phyloP scores from a whole-genome alignment of 495 filamentous ascomycete genomes.

The Sphaerosporella brunnea region DNA sequence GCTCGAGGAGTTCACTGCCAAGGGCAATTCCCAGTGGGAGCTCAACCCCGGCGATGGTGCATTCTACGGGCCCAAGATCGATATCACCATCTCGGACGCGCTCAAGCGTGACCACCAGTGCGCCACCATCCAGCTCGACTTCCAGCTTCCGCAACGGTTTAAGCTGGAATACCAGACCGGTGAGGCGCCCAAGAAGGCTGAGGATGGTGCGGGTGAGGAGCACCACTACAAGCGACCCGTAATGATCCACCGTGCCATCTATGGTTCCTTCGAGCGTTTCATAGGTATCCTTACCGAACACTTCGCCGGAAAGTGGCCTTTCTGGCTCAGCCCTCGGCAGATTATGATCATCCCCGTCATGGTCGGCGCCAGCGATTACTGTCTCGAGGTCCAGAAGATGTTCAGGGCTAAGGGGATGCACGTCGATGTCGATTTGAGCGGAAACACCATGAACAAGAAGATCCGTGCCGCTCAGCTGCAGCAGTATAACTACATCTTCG shows the following conservation, averaged over 20 bases:
- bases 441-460: slow-evolving; percentile 94
- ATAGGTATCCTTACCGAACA: slow-evolving; percentile 86
- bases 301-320: slow-evolving; percentile 94
- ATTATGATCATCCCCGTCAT: slow-evolving; percentile 84
- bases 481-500: slow-evolving; percentile 85
- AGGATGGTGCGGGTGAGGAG: slow-evolving; percentile 24
- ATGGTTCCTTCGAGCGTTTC: slow-evolving; percentile 86
- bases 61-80: slow-evolving; percentile 94
- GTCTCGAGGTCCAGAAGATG: slow-evolving; percentile 54
- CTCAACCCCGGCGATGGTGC: slow-evolving; percentile 88
- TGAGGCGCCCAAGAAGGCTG: slow-evolving; percentile 31
- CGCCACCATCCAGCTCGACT: slow-evolving; percentile 94
- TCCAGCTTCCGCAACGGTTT: slow-evolving; percentile 75
- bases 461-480: slow-evolving; percentile 70
- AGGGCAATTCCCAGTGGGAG: slow-evolving; percentile 56
- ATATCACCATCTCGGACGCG: slow-evolving; percentile 73
- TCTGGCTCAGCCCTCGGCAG: slow-evolving; percentile 91
- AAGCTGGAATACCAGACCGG: slow-evolving; percentile 65
- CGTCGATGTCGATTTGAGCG: slow-evolving; percentile 71
- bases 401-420: slow-evolving; percentile 43
- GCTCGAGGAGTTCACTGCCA: slow-evolving; percentile 51
- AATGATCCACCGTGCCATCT: slow-evolving; percentile 92
- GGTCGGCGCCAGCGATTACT: slow-evolving; percentile 67
- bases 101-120: slow-evolving; percentile 68
- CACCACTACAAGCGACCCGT: slow-evolving; percentile 63